Conservation (phyloP, 495 filamentous ascomycete species). For the Penicillium malachiteum region DNA sequence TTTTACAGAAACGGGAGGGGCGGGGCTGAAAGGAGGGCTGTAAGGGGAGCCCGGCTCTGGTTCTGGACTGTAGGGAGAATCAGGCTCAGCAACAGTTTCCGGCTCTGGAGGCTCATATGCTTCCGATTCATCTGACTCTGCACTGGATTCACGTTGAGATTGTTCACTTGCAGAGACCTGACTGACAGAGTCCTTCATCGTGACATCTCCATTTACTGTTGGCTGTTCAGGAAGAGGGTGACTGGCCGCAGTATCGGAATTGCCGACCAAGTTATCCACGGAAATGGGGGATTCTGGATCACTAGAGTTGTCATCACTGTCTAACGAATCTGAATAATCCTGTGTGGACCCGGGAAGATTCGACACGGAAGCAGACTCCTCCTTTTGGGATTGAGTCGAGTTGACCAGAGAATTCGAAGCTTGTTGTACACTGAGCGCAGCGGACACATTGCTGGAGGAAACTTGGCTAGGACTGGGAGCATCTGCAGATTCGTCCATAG, state of each 20-base stretch:
- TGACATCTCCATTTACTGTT: not conserved
- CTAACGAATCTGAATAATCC: not conserved
- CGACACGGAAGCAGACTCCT: not conserved
- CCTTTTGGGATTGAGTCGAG: not conserved
- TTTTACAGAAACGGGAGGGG: slow-evolving; percentile 26
- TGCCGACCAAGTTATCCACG: not conserved
- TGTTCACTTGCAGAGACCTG: slow-evolving; percentile 6
- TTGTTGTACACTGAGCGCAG: not conserved
- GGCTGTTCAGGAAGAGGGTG: too few species aligned
- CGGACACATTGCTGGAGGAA: slow-evolving; percentile 7
- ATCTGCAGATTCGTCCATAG: slow-evolving; percentile 44
- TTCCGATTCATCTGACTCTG: slow-evolving; percentile 43
- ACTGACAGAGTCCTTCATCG: not conserved
- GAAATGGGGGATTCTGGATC: not conserved
- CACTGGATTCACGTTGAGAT: slow-evolving; percentile 28
- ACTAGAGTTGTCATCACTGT: not conserved
- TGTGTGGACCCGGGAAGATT: not conserved
- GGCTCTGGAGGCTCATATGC: slow-evolving; percentile 62
- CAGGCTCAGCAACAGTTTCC: slow-evolving; percentile 28
- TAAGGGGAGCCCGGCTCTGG: slow-evolving; percentile 15
- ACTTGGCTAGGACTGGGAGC: slow-evolving; percentile 3
- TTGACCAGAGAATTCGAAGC: not conserved
- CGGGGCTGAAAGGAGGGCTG: slow-evolving; percentile 40
- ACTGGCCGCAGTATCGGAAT: too few species aligned
- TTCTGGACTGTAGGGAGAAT: slow-evolving; percentile 33